Evolutionary conservation across 148 eudicot genomes (phyloP), one percentile per base, ranked within the genome.

Genomic region (Camellia lanceoleosa): DNA sequence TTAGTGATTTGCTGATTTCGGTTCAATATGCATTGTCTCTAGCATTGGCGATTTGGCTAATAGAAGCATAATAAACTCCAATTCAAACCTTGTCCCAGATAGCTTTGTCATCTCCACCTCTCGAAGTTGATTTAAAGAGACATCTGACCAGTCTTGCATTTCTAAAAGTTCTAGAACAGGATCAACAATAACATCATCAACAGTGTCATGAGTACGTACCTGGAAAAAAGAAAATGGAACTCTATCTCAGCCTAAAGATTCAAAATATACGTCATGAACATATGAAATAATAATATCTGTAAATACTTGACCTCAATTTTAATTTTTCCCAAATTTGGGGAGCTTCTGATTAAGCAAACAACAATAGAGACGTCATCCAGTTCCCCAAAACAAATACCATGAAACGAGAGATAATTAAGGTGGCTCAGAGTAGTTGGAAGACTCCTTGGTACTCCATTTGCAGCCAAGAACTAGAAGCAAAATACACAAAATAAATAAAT

Each of bases 241-340:
- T 30, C 38, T 30, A 30, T 30, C 38, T 30, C 38, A 30, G 38
- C 38, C 38, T 30, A 30, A 30, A 30, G 38, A 30, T 30, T 30
- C 38, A 30, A 30, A 30, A 30, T 30, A 30, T 30, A 30, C 38
- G 1, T 30, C 38, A 30, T 30, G 38, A 30, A 30, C 38, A 30
- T 1, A 30, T 30, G 38, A 30, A 30, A 30, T 30, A 30, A 30
- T 30, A 30, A 30, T 30, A 30, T 30, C 38, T 30, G 38, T 1
- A 30, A 30, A 1, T 30, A 30, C 38, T 30, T 30, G 38, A 88
- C 90, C 43, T 85, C 84, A 65, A 88, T 84, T 10, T 84, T 81
- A 78, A 88, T 87, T 75, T 88, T 87, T 68, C 78, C 74, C 71
- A 88, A 78, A 71, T 84, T 86, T 47, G 90, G 90, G 73, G 90